phyloP scores from a whole-genome alignment of 176 grass and related monocot species.

The Triticum turgidum region DNA sequence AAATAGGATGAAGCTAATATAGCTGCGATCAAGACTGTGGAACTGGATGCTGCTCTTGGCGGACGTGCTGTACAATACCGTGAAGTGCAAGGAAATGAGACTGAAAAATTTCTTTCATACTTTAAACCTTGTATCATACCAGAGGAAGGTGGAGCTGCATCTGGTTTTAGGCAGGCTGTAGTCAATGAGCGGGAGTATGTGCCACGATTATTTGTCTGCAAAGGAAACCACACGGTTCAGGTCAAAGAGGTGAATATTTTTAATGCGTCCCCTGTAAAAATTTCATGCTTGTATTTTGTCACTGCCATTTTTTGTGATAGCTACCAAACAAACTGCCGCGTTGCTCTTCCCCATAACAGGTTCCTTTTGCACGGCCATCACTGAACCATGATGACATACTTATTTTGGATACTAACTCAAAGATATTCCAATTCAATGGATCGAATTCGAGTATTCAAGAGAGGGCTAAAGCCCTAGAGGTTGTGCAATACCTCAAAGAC shows the following conservation, averaged over 20 bases:
- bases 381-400: constrained; percentile 99
- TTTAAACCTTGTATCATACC: constrained; percentile 99
- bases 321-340: neutral
- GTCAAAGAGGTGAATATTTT: constrained; percentile 75
- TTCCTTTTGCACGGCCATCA: constrained; percentile 90
- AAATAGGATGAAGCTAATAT: constrained; percentile 86
- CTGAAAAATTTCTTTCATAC: constrained; percentile 97
- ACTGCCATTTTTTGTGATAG: constrained; percentile 2
- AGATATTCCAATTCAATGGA: constrained; percentile 99
- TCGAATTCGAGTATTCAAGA: constrained; percentile 97
- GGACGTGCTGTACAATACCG: constrained; percentile 95
- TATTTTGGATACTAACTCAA: constrained; percentile 94
- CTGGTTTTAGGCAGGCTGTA: constrained; percentile 77
- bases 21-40: constrained; percentile 83
- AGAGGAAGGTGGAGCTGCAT: constrained; percentile 72
- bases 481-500: constrained; percentile 98
- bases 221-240: constrained; percentile 88
- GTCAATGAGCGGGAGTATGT: constrained; percentile 70
- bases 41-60: constrained; percentile 92
- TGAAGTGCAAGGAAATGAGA: constrained; percentile 91
- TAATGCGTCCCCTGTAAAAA: neutral
- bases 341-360: constrained; percentile 43
- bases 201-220: constrained; percentile 82
- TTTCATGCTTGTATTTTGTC: neutral
- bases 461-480: constrained; percentile 98